Evolutionary conservation across 805 yeast genomes (phyloP), one percentile per base, ranked within the genome.

Genomic region (Candida coleopterorum): DNA sequence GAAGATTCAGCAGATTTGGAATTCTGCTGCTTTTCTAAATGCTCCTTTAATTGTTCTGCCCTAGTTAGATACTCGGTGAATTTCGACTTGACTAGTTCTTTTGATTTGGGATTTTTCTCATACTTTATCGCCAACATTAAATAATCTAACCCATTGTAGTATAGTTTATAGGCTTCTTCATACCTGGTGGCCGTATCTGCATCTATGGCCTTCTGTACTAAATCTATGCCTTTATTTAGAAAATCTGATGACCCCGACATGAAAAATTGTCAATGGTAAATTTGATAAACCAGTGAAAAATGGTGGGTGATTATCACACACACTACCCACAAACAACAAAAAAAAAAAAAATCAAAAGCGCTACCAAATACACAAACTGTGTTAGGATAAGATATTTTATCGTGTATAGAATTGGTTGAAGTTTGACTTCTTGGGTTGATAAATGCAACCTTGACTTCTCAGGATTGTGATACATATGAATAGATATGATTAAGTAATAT

Each of bases 161-260:
- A 93, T 31, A 86, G 74, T 42, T 87, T 85, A 60, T 90, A 90
- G 0, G 98, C 97, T 48, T 93, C 97, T 36, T 86, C 96, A 50
- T 89, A 90, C 46, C 81, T 74, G 35, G 90, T 81, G 17, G 88
- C 88, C 12, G 86, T 79, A 56, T 93, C 98, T 5, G 95, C 87
- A 56, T 88, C 96, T 38, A 93, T 88, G 17, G 98, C 98, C 59
- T 82, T 83, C 55, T 88, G 95, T 14, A 93, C 94, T 25, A 88
- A 72, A 44, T 88, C 96, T 17, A 93, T 88, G n/a, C 97, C 98
- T 56, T 93, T 93, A 41, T 84, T 80, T 28, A 93, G 72, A 57
- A 90, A 90, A 54, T 90, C 96, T 18, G 68, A 45, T 14, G 64
- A 52, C n/a, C 55, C 55, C 11, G 55, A 50, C 55, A 50, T 50